These are phyloP conservation scores for Leishmania lainsoni DNA, from an alignment of 208 protist species.

Conservation along the genomic window DNA sequence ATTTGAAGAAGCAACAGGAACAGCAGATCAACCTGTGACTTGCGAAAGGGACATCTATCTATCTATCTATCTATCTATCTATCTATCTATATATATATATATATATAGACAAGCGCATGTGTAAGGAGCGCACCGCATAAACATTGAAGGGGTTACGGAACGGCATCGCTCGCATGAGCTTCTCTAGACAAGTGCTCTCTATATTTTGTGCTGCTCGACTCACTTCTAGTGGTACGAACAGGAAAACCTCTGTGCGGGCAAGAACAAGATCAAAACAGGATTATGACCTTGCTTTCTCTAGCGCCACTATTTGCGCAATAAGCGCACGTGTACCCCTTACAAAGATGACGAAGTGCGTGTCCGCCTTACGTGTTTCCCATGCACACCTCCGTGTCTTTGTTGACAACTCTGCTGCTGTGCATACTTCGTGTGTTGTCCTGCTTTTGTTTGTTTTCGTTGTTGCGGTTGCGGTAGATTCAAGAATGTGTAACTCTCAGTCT, in stretches of 20 bases:
- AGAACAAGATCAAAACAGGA: background rate
- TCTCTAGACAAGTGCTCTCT: background rate
- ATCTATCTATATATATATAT: no score
- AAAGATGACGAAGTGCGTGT: background rate
- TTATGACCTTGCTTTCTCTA: background rate
- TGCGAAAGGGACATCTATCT: background rate
- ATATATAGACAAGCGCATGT: background rate
- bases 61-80: no score
- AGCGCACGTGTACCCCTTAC: background rate
- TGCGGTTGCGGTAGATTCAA: background rate
- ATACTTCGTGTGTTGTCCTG: background rate
- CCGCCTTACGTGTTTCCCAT: background rate
- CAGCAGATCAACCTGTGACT: constrained; percentile 25
- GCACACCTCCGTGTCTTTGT: background rate
- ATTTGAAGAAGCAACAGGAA: constrained; percentile 33
- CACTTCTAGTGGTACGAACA: background rate
- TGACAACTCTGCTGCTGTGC: background rate
- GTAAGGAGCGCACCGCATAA: background rate
- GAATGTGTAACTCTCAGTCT: background rate
- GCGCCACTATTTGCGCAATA: background rate
- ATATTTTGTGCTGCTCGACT: background rate
- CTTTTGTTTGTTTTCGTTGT: background rate
- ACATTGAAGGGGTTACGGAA: background rate
- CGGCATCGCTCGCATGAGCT: background rate
- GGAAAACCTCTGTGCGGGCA: background rate